These are phyloP conservation scores for Tilletia setariae DNA, from an alignment of 1,284 basidiomycete species.

Conservation along the genomic window DNA sequence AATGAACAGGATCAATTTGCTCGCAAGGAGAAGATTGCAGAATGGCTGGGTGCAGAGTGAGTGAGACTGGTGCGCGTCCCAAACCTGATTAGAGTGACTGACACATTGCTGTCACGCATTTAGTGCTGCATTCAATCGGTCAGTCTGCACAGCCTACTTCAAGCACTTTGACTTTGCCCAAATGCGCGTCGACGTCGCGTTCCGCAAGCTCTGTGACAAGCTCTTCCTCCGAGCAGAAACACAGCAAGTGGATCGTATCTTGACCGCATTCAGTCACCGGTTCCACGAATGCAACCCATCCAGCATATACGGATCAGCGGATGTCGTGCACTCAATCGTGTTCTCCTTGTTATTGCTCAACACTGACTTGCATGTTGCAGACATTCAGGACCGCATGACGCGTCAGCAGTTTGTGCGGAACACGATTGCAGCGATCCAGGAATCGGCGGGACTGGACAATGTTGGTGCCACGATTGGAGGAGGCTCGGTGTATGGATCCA, in stretches of 20 bases:
- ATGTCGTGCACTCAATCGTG: conserved; percentile 84
- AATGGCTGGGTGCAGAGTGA: conserved; percentile 86
- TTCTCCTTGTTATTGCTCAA: conserved; percentile 92
- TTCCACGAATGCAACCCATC: conserved; percentile 87
- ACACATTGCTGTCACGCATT: not conserved
- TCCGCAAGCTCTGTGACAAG: conserved; percentile 83
- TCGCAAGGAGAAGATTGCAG: conserved; percentile 84
- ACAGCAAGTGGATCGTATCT: conserved; percentile 93
- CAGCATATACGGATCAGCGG: conserved; percentile 73
- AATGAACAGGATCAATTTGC: conserved; percentile 81
- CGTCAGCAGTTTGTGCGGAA: conserved; percentile 88
- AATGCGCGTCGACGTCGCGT: conserved; percentile 79
- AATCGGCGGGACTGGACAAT: not conserved
- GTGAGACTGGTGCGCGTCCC: conserved; percentile 46
- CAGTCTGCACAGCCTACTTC: conserved; percentile 76
- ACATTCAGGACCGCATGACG: conserved; percentile 83
- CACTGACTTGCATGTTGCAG: conserved; percentile 94
- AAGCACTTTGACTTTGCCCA: conserved; percentile 81
- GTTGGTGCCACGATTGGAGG: not conserved
- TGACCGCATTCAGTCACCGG: conserved; percentile 81
- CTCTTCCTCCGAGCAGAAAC: conserved; percentile 92
- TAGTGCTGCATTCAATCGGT: conserved; percentile 72
- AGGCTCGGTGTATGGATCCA: not conserved
- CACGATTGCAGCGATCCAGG: conserved; percentile 72
- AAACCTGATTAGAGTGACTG: not conserved